Conservation (phyloP, 2,329 filamentous ascomycete species). For the Neopestalotiopsis clavispora region DNA sequence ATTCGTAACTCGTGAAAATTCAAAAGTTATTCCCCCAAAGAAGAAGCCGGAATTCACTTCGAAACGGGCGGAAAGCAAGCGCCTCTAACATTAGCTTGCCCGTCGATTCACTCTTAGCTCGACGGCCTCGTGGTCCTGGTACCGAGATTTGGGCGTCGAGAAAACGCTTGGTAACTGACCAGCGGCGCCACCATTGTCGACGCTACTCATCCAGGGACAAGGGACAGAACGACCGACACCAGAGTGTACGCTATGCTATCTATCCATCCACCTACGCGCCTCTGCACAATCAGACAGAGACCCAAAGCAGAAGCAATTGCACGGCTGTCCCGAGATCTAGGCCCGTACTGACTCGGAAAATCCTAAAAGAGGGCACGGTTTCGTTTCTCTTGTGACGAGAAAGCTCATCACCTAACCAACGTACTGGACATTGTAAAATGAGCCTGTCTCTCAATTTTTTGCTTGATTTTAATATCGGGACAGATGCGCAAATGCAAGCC, state of each 20-base stretch:
- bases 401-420: neutral
- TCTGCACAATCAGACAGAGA: neutral
- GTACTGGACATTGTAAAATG: neutral
- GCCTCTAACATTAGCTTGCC: neutral
- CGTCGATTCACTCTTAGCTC: neutral
- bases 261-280: neutral
- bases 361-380: neutral
- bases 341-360: neutral
- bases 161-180: neutral
- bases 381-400: neutral
- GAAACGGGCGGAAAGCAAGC: neutral
- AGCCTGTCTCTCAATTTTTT: neutral
- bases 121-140: neutral
- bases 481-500: neutral
- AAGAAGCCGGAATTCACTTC: neutral
- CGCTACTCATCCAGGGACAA: neutral
- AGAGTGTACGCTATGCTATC: neutral
- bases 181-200: neutral
- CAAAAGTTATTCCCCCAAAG: neutral
- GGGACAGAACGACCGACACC: neutral
- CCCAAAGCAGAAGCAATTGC: neutral
- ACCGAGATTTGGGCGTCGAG: neutral
- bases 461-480: neutral
- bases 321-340: neutral
- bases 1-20: neutral